Evolutionary conservation across 148 eudicot species (phyloP).

Genomic region (Polygonum maritimum): DNA sequence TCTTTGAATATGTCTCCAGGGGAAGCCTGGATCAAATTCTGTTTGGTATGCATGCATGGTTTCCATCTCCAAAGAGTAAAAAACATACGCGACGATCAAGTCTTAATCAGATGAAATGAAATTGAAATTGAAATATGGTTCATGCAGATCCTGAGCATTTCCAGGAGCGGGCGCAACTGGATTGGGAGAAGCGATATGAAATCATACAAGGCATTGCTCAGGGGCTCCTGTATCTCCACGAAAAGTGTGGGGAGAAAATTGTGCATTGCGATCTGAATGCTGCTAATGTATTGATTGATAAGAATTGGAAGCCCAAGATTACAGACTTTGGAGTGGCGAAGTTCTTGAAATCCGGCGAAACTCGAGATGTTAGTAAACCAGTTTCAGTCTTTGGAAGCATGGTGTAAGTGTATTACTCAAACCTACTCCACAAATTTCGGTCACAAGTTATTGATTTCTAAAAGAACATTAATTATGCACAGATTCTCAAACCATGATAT

Average conservation of each 20-base stretch:
- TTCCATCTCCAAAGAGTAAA: too few relatives aligned
- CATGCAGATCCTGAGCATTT: slow-evolving; percentile 10
- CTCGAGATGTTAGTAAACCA: slow-evolving; percentile 36
- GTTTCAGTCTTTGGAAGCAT: neutral
- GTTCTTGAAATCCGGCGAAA: neutral
- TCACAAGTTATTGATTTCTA: too few relatives aligned
- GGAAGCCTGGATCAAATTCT: too few relatives aligned
- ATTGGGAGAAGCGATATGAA: too few relatives aligned
- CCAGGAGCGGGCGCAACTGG: slow-evolving; percentile 16
- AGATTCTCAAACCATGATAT: neutral
- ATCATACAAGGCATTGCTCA: slow-evolving; percentile 29
- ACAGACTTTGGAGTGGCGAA: slow-evolving; percentile 81
- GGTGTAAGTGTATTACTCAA: neutral
- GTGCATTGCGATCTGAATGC: slow-evolving; percentile 77
- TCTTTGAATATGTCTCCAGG: too few relatives aligned
- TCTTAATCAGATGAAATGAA: too few relatives aligned
- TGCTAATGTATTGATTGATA: slow-evolving; percentile 66
- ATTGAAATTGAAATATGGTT: too few relatives aligned
- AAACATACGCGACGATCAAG: too few relatives aligned
- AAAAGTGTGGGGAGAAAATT: slow-evolving; percentile 37
- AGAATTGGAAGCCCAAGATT: slow-evolving; percentile 50
- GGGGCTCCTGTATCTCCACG: slow-evolving; percentile 67
- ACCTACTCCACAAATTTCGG: too few relatives aligned
- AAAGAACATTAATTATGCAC: too few relatives aligned
- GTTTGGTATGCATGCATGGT: too few relatives aligned